Conservation (phyloP, 257 asterid species). For the Solanum microdontum region DNA sequence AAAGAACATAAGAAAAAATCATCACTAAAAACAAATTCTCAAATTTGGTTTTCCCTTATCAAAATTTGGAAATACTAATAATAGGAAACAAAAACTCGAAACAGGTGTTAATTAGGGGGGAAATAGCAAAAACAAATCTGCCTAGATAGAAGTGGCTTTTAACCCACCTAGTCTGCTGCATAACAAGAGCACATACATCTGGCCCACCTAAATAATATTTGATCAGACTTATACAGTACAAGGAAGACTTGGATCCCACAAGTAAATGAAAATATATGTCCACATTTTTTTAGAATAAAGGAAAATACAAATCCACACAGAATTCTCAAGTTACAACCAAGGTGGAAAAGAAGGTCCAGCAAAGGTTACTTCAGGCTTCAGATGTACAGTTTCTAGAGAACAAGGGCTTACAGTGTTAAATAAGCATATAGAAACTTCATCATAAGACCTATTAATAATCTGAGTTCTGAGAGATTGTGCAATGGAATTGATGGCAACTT, state of each 20-base stretch:
- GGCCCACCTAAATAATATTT: not conserved
- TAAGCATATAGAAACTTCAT: conserved; percentile 88
- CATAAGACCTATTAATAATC: conserved; percentile 79
- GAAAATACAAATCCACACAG: not conserved
- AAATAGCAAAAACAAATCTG: not conserved
- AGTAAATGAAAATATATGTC: not conserved
- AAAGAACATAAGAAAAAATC: conserved; percentile 7
- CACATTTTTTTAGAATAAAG: not conserved
- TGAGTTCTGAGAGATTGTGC: conserved; percentile 71
- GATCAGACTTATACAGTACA: not conserved
- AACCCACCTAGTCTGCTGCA: not conserved
- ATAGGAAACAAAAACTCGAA: not conserved
- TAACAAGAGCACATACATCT: not conserved
- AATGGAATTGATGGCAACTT: conserved; percentile 48
- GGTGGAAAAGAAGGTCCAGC: not conserved
- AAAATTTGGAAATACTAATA: not conserved
- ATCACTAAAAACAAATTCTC: not conserved
- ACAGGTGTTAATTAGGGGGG: not conserved
- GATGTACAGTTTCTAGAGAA: not conserved
- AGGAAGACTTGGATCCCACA: not conserved
- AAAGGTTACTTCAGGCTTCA: not conserved
- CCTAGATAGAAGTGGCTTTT: not conserved
- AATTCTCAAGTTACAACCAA: not conserved
- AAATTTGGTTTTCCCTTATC: not conserved
- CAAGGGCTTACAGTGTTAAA: conserved; percentile 73